These are phyloP conservation scores for Penicillium silybi DNA, from an alignment of 495 filamentous ascomycete genomes.

Conservation along the genomic window DNA sequence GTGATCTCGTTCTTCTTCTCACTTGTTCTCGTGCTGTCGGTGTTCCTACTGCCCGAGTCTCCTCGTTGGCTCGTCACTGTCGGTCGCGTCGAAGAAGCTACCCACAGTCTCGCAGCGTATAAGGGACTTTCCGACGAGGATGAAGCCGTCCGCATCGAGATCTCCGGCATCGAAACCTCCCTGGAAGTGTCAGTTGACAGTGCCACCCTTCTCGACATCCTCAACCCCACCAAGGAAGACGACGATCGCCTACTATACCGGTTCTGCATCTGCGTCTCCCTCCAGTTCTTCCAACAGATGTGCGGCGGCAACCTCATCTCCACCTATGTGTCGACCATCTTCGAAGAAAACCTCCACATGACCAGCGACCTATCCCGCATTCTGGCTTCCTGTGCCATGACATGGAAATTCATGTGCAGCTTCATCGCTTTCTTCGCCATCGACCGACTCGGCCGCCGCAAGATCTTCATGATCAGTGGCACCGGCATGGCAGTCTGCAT, in stretches of 20 bases:
- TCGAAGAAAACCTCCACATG: conserved; percentile 30
- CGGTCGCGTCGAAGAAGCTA: conserved; percentile 51
- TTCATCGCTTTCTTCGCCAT: conserved; percentile 49
- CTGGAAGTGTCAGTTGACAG: conserved; percentile 20
- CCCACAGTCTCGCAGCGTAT: conserved; percentile 28
- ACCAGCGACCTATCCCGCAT: conserved; percentile 22
- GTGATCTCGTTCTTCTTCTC: conserved; percentile 58
- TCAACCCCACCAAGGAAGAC: conserved; percentile 6
- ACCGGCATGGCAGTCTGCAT: conserved; percentile 38
- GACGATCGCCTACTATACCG: conserved; percentile 32
- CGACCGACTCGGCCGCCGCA: conserved; percentile 45
- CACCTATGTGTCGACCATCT: conserved; percentile 32
- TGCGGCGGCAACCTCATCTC: conserved; percentile 37
- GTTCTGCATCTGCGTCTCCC: conserved; percentile 29
- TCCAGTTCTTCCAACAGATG: conserved; percentile 45
- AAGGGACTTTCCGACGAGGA: conserved; percentile 26
- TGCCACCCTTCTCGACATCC: neutral
- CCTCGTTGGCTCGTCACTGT: conserved; percentile 56
- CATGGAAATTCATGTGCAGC: conserved; percentile 49
- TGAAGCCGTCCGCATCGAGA: conserved; percentile 28
- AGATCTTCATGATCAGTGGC: conserved; percentile 45
- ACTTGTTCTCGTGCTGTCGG: conserved; percentile 51
- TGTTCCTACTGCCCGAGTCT: conserved; percentile 60
- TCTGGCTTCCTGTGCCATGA: conserved; percentile 36
- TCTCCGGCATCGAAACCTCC: conserved; percentile 37